Conservation (phyloP, 805 yeast genomes). For the Starmerella bombi region DNA sequence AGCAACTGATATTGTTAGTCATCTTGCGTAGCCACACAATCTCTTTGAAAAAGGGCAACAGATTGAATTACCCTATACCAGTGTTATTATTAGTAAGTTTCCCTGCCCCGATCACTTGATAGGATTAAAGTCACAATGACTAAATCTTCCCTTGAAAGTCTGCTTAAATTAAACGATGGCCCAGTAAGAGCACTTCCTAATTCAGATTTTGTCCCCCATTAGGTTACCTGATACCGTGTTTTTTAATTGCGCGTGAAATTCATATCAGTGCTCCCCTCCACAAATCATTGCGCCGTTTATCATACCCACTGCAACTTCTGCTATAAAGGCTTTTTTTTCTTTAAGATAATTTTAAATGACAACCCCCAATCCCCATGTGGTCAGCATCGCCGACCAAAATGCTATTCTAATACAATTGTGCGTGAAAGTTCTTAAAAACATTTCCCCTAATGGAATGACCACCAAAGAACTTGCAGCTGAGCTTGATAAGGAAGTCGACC, state of each 20-base stretch:
- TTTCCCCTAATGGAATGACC: slow-evolving; percentile 23
- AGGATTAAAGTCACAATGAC: slow-evolving; percentile 1
- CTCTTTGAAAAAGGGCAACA: too few species aligned
- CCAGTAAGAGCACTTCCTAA: background rate
- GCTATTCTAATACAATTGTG: slow-evolving; percentile 21
- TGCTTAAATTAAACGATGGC: slow-evolving; percentile 3
- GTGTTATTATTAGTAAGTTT: background rate
- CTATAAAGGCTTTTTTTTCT: too few species aligned
- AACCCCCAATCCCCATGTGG: background rate
- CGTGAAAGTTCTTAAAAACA: slow-evolving; percentile 17
- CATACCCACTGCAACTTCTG: too few species aligned
- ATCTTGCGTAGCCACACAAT: background rate
- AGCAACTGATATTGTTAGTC: background rate
- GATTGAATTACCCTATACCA: background rate
- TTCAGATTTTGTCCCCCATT: too few species aligned
- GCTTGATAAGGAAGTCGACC: slow-evolving; percentile 13
- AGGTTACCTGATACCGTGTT: background rate
- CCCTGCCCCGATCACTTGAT: background rate
- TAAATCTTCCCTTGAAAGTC: background rate
- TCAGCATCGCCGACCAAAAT: slow-evolving; percentile 3
- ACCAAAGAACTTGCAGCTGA: slow-evolving; percentile 24
- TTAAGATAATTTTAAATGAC: background rate
- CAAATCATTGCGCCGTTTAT: too few species aligned
- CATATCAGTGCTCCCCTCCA: background rate
- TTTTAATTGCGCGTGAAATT: background rate